A percentile compares a stretch with the other conserved stretches of the same genome.
These are phyloP conservation scores for Hyphopichia pseudoburtonii DNA, from an alignment of 1,139 yeast genomes.

Conservation along the genomic window DNA sequence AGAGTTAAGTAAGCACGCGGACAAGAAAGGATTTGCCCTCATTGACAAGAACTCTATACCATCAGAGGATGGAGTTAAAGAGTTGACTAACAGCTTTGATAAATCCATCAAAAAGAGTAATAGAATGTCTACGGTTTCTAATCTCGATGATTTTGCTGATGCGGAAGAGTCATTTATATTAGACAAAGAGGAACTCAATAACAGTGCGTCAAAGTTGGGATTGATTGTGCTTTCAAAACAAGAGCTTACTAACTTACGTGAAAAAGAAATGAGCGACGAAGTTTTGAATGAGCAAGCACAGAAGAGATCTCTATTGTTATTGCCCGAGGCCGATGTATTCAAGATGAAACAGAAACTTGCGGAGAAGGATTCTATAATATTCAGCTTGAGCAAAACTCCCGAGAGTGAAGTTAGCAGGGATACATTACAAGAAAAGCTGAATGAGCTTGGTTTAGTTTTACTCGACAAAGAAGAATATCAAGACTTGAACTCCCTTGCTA, in stretches of 20 bases:
- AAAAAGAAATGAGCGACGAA: conserved; percentile 10
- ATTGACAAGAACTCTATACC: conserved; percentile 1
- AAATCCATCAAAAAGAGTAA: background rate
- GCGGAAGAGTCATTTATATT: conserved; percentile 36
- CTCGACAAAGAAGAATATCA: conserved; percentile 32
- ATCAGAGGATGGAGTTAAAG: background rate
- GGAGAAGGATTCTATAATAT: conserved; percentile 33
- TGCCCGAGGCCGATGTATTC: conserved; percentile 27
- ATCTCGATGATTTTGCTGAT: conserved; percentile 23
- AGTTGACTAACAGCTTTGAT: background rate
- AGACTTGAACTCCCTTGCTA: conserved; percentile 16
- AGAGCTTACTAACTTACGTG: conserved; percentile 17
- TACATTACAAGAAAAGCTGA: conserved; percentile 31
- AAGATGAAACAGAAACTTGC: conserved; percentile 32
- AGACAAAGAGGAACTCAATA: conserved; percentile 26
- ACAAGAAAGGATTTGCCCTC: conserved; percentile 1
- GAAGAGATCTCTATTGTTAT: conserved; percentile 13
- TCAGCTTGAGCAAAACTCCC: conserved; percentile 20
- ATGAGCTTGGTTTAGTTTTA: conserved; percentile 38
- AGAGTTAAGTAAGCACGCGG: conserved; percentile 4
- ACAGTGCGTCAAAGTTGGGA: conserved; percentile 36
- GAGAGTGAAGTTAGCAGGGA: conserved; percentile 21
- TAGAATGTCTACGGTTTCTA: background rate
- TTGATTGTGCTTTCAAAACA: conserved; percentile 31
- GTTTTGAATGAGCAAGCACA: conserved; percentile 18